These are phyloP conservation scores for Leishmania gerbilli DNA, from an alignment of 208 protist species.

Conservation along the genomic window DNA sequence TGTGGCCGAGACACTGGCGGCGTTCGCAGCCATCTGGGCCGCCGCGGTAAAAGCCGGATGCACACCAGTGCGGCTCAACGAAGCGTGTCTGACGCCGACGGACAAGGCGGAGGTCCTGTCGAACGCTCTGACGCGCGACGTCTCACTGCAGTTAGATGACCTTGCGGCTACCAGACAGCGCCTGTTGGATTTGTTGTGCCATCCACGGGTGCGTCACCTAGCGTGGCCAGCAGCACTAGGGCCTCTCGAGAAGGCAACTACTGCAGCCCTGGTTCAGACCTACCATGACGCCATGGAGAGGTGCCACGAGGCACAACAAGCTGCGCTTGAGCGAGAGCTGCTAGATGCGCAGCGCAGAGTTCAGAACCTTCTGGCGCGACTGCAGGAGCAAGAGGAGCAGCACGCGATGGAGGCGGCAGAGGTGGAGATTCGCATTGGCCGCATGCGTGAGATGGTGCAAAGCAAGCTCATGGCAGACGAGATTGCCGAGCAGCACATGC, in stretches of 20 bases:
- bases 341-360: not conserved
- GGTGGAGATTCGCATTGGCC: constrained; percentile 39
- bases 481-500: constrained; percentile 48
- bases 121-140: not conserved
- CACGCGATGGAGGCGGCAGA: constrained; percentile 16
- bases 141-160: constrained; percentile 16
- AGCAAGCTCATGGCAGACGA: constrained; percentile 60
- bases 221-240: not conserved
- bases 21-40: constrained; percentile 13
- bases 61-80: constrained; percentile 18
- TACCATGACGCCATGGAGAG: constrained; percentile 8
- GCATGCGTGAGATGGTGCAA: constrained; percentile 59
- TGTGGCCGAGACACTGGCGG: constrained; percentile 12
- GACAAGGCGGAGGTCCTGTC: constrained; percentile 26
- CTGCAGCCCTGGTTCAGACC: constrained; percentile 12
- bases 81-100: constrained; percentile 20
- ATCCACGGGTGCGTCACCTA: constrained; percentile 9
- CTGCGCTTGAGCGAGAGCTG: constrained; percentile 16
- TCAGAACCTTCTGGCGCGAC: not conserved
- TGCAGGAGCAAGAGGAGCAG: constrained; percentile 20
- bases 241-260: constrained; percentile 9
- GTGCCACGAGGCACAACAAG: constrained; percentile 2
- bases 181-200: constrained; percentile 16
- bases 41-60: not conserved
- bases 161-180: constrained; percentile 15